These are phyloP conservation scores for Mycena latifolia DNA, from an alignment of 768 basidiomycete genomes.

Conservation along the genomic window DNA sequence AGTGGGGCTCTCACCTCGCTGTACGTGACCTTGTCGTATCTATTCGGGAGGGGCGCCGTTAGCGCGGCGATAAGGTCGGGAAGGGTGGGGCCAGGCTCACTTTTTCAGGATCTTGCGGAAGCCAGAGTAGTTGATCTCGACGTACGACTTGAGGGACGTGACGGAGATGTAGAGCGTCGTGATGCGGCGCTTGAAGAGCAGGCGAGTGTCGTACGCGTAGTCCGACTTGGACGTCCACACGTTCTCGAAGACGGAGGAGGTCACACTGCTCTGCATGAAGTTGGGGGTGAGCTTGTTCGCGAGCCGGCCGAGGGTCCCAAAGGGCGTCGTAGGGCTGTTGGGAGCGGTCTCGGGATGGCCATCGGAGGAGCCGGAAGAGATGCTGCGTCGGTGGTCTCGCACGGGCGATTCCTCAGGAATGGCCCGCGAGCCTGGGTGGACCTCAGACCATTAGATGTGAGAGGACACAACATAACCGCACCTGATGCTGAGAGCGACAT, in stretches of 20 bases:
- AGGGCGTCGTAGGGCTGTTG: slow-evolving; percentile 3
- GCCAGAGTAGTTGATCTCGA: slow-evolving; percentile 93
- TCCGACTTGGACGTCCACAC: slow-evolving; percentile 87
- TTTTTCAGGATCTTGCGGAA: slow-evolving; percentile 98
- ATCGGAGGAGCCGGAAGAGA: slow-evolving; percentile 64
- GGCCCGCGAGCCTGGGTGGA: slow-evolving; percentile 32
- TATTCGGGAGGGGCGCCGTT: slow-evolving; percentile 47
- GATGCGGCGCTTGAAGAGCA: slow-evolving; percentile 91
- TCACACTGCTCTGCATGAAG: slow-evolving; percentile 64
- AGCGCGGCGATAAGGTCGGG: slow-evolving; percentile 25
- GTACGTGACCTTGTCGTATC: slow-evolving; percentile 94
- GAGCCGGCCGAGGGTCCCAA: slow-evolving; percentile 51
- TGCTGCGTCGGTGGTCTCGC: slow-evolving; percentile 52
- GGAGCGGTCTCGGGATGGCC: slow-evolving; percentile 37
- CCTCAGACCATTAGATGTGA: slow-evolving; percentile 9
- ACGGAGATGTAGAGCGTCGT: slow-evolving; percentile 84
- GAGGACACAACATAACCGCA: slow-evolving; percentile 27
- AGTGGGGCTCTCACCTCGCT: slow-evolving; percentile 59
- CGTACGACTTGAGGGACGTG: slow-evolving; percentile 84
- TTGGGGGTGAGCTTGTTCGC: slow-evolving; percentile 58
- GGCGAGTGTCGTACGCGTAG: slow-evolving; percentile 85
- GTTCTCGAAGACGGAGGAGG: slow-evolving; percentile 56
- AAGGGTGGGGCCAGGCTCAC: slow-evolving; percentile 54
- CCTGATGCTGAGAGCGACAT: slow-evolving; percentile 31
- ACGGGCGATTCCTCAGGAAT: slow-evolving; percentile 24